These are phyloP conservation scores for Sugiyamaella smithiae DNA, from an alignment of 805 yeast genomes.

Conservation along the genomic window DNA sequence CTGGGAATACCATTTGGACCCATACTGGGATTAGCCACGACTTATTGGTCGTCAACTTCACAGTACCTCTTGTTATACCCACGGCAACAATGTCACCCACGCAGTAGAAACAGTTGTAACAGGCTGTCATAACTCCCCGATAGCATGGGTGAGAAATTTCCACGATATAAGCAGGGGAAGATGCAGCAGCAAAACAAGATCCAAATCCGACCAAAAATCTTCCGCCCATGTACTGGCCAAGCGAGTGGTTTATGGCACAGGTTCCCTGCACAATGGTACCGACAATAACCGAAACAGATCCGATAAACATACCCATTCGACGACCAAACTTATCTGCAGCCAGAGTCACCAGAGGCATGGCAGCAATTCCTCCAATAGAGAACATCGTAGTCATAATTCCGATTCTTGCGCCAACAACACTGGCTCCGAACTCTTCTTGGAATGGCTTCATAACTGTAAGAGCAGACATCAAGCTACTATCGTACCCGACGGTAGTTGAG, in stretches of 20 bases:
- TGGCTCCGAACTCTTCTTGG: slow-evolving; percentile 14
- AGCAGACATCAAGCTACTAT: slow-evolving; percentile 13
- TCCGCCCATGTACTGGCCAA: slow-evolving; percentile 16
- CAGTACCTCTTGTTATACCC: slow-evolving; percentile 16
- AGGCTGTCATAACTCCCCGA: slow-evolving; percentile 21
- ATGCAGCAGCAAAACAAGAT: slow-evolving; percentile 12
- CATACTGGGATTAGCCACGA: slow-evolving; percentile 19
- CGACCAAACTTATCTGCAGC: slow-evolving; percentile 19
- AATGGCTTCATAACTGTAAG: slow-evolving; percentile 15
- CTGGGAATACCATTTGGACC: slow-evolving; percentile 16
- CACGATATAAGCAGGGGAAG: slow-evolving; percentile 20
- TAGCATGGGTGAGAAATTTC: slow-evolving; percentile 20
- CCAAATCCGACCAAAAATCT: slow-evolving; percentile 20
- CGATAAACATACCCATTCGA: slow-evolving; percentile 15
- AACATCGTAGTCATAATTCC: slow-evolving; percentile 9
- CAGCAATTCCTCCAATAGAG: slow-evolving; percentile 17
- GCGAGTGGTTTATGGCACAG: not conserved
- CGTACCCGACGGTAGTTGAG: slow-evolving; percentile 8
- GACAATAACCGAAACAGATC: slow-evolving; percentile 9
- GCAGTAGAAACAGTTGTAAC: slow-evolving; percentile 17
- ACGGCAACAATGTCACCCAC: slow-evolving; percentile 17
- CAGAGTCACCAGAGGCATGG: slow-evolving; percentile 12
- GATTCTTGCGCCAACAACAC: slow-evolving; percentile 15
- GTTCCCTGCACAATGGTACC: slow-evolving; percentile 17
- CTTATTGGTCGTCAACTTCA: slow-evolving; percentile 7